Percentiles rank a stretch among this genome's conserved stretches.
Conservation (phyloP, 2,329 filamentous ascomycete species). For the Neofusicoccum sp. region DNA sequence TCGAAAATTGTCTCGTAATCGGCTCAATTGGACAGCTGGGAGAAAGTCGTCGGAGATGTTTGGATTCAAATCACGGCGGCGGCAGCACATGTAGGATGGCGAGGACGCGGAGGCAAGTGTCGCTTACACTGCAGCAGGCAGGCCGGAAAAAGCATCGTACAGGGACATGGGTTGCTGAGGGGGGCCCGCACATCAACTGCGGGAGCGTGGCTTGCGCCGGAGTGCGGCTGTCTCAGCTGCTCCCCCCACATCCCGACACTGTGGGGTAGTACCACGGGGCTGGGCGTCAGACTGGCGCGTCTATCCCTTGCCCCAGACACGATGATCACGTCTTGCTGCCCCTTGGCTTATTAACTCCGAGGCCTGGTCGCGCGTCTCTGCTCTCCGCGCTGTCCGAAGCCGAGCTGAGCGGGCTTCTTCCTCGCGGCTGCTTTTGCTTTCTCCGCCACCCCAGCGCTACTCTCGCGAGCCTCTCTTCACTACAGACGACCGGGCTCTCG, state of each 20-base stretch:
- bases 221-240: neutral
- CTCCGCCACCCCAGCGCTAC: neutral
- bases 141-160: neutral
- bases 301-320: neutral
- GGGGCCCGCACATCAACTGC: neutral
- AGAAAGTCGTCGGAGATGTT: neutral
- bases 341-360: neutral
- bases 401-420: neutral
- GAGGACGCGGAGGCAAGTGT: neutral
- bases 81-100: neutral
- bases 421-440: neutral
- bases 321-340: neutral
- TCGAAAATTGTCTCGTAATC: too few relatives aligned
- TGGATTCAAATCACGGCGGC: neutral
- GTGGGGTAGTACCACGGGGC: neutral
- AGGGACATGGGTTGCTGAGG: neutral
- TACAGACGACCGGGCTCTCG: neutral
- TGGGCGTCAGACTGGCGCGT: too few relatives aligned
- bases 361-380: neutral
- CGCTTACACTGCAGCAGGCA: neutral
- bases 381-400: neutral
- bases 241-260: constrained; percentile 8
- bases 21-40: neutral
- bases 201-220: neutral
- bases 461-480: neutral